phyloP scores from a whole-genome alignment of 2,329 filamentous ascomycete species.

The Penicillium sp. region DNA sequence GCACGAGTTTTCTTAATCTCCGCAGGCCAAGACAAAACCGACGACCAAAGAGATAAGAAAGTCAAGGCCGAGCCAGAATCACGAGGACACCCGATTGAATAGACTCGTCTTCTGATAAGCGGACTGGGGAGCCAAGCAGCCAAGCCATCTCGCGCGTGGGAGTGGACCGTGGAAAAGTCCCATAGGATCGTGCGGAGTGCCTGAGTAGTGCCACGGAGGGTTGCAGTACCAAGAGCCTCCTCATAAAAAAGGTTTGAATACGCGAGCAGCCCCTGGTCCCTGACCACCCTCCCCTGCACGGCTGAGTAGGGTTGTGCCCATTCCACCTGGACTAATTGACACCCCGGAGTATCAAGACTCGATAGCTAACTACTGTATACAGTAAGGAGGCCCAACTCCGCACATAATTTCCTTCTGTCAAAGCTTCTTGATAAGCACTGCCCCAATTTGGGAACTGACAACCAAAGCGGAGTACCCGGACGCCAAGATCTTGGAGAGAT shows the following conservation, averaged over 20 bases:
- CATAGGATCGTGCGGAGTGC: background rate
- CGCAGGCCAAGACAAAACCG: background rate
- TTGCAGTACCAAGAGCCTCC: constrained; percentile 5
- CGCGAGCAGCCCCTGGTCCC: background rate
- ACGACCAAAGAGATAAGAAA: background rate
- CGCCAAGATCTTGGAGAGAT: constrained; percentile 13
- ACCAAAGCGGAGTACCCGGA: constrained; percentile 5
- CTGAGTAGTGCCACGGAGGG: background rate
- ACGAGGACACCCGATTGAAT: background rate
- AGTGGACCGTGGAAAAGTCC: background rate
- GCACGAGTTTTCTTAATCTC: background rate
- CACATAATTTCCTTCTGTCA: constrained; percentile 1
- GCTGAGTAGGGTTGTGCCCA: background rate
- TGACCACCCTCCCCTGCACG: background rate
- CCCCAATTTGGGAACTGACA: background rate
- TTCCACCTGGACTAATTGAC: background rate
- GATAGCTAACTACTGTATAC: constrained; percentile 7
- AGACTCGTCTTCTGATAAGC: background rate
- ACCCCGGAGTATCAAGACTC: background rate
- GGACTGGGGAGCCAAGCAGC: constrained; percentile 9
- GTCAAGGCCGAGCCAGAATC: background rate
- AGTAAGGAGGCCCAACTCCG: background rate
- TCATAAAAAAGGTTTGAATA: background rate
- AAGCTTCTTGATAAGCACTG: constrained; percentile 6
- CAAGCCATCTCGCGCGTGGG: background rate